Conservation (phyloP, 805 yeast genomes). For the Nakazawaea holstii region DNA sequence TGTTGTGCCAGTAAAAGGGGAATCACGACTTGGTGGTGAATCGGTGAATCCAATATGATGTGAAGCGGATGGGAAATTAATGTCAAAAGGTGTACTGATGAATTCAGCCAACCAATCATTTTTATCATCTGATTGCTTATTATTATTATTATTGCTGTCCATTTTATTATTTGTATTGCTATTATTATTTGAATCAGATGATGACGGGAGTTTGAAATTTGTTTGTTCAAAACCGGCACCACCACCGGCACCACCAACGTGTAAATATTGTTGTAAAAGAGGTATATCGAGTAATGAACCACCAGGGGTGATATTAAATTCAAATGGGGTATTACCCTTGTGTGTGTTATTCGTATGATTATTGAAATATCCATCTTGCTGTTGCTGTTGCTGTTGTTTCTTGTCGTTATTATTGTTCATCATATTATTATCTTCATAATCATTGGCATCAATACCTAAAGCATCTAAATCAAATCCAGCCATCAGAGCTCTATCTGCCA, state of each 20-base stretch:
- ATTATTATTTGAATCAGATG: conserved; percentile 4
- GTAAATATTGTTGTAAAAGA: conserved; percentile 31
- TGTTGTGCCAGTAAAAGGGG: conserved; percentile 13
- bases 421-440: neutral
- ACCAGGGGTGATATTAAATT: conserved; percentile 19
- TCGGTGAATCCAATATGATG: conserved; percentile 58
- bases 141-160: conserved; percentile 7
- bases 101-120: conserved; percentile 70
- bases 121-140: conserved; percentile 13
- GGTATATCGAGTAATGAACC: conserved; percentile 27
- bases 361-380: neutral
- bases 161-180: neutral
- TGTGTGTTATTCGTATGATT: neutral
- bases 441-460: conserved; percentile 20
- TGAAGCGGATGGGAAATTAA: conserved; percentile 41
- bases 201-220: conserved; percentile 1
- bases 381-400: conserved; percentile 1
- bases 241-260: conserved; percentile 34
- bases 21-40: conserved; percentile 20
- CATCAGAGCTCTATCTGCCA: conserved; percentile 26
- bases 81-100: conserved; percentile 60
- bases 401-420: neutral
- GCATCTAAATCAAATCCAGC: conserved; percentile 33
- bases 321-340: conserved; percentile 17
- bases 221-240: conserved; percentile 30